phyloP scores from a whole-genome alignment of 192 early-diverging fungal genomes.

The Mortierella antarctica region DNA sequence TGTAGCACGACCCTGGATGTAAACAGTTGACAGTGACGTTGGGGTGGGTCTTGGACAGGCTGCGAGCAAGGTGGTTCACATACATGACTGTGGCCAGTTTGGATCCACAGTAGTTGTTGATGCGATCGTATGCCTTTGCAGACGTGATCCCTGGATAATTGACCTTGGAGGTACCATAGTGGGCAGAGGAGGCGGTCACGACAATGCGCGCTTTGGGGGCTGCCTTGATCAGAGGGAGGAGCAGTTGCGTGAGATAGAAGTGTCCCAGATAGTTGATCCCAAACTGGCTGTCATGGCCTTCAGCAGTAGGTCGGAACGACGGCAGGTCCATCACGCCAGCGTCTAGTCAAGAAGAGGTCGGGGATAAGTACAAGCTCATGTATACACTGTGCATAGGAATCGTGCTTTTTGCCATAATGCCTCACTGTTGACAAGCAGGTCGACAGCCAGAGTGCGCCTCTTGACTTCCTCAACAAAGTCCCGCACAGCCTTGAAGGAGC shows the following conservation, averaged over 20 bases:
- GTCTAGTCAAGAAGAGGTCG: constrained; percentile 7
- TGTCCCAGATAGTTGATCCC: constrained; percentile 47
- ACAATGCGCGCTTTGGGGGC: constrained; percentile 47
- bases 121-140: constrained; percentile 29
- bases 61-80: constrained; percentile 7
- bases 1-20: constrained; percentile 37
- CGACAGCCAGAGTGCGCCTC: constrained; percentile 8
- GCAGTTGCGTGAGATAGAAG: constrained; percentile 25
- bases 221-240: constrained; percentile 26
- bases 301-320: constrained; percentile 34
- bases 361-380: neutral
- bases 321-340: constrained; percentile 49
- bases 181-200: constrained; percentile 43
- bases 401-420: neutral
- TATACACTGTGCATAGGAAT: neutral
- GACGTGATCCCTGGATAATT: constrained; percentile 42
- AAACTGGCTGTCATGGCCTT: constrained; percentile 51
- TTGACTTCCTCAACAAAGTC: constrained; percentile 15
- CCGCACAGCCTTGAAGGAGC: constrained; percentile 35
- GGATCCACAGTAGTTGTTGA: constrained; percentile 47
- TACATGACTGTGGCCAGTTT: constrained; percentile 48
- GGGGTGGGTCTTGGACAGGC: constrained; percentile 18
- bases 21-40: constrained; percentile 45
- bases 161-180: constrained; percentile 45
- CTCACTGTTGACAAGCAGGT: constrained; percentile 42